Percentiles rank a stretch among this genome's conserved stretches.
Evolutionary conservation across 345 rosid species (phyloP).

Genomic region (Euphorbia lathyris): DNA sequence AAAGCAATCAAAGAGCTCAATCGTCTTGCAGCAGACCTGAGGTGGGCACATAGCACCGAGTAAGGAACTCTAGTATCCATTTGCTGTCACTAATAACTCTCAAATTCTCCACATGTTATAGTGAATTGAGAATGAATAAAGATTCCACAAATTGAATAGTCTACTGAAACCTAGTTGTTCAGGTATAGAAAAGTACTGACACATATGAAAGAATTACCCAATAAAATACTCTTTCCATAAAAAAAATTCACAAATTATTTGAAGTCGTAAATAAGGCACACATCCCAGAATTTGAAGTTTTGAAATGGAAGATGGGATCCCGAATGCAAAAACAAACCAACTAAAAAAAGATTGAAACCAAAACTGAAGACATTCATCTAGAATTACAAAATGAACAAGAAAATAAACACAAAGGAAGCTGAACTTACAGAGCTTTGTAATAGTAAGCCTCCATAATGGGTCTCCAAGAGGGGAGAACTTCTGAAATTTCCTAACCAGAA

Average conservation of each 20-base stretch:
- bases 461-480: constrained; percentile 63
- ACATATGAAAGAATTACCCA: too few relatives aligned
- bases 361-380: not conserved
- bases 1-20: constrained; percentile 60
- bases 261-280: not conserved
- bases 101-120: not conserved
- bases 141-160: constrained; percentile 6
- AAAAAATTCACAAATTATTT: not conserved
- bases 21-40: constrained; percentile 55
- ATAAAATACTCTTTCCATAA: too few relatives aligned
- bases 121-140: not conserved
- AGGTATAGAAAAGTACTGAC: not conserved
- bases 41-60: constrained; percentile 12
- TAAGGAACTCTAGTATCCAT: not conserved
- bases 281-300: not conserved
- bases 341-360: not conserved
- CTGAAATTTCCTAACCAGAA: constrained; percentile 42
- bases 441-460: constrained; percentile 55
- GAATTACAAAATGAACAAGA: not conserved
- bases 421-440: constrained; percentile 47
- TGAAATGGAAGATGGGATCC: not conserved
- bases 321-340: not conserved
- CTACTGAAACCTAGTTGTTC: not conserved
- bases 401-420: constrained; percentile 5
- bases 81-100: not conserved